Percentiles rank a stretch among this genome's conserved stretches.
phyloP scores from a whole-genome alignment of 1,284 basidiomycete genomes.

The Porogramme epimiltina region DNA sequence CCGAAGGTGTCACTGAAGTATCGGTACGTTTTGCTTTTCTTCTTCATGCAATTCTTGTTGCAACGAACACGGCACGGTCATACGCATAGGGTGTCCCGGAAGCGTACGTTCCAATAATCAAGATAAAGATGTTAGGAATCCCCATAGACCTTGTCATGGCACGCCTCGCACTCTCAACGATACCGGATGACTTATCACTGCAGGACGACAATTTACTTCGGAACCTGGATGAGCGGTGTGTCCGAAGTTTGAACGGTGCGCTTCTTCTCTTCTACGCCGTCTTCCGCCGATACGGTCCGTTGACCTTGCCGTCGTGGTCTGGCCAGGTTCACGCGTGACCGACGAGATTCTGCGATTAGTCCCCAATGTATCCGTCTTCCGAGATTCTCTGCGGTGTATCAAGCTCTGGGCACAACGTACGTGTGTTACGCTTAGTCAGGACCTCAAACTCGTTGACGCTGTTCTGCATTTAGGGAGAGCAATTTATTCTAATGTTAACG shows the following conservation, averaged over 20 bases:
- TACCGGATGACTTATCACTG: slow-evolving; percentile 90
- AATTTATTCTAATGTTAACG: slow-evolving; percentile 98
- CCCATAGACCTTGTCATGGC: slow-evolving; percentile 96
- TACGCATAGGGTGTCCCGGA: slow-evolving; percentile 84
- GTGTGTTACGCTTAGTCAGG: no score
- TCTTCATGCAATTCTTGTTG: not conserved
- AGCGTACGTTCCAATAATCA: slow-evolving; percentile 96
- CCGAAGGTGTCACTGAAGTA: slow-evolving; percentile 88
- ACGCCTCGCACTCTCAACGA: slow-evolving; percentile 77
- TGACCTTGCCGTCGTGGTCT: not conserved
- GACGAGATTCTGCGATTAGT: slow-evolving; percentile 96
- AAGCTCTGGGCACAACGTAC: slow-evolving; percentile 96
- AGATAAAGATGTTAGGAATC: slow-evolving; percentile 89
- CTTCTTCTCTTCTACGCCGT: slow-evolving; percentile 1
- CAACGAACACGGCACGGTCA: not conserved
- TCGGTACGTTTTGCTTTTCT: slow-evolving; percentile 60
- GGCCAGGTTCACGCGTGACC: slow-evolving; percentile 88
- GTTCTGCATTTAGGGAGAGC: slow-evolving; percentile 73
- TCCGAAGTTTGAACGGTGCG: slow-evolving; percentile 91
- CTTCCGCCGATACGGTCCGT: not conserved
- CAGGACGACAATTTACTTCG: slow-evolving; percentile 91
- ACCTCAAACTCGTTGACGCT: not conserved
- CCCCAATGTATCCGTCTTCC: slow-evolving; percentile 93
- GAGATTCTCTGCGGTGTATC: slow-evolving; percentile 93
- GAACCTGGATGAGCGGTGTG: slow-evolving; percentile 93